A percentile compares a stretch with the other conserved stretches of the same genome.
Evolutionary conservation across 768 basidiomycete genomes (phyloP).

Genomic region (Hygrophorus russula): DNA sequence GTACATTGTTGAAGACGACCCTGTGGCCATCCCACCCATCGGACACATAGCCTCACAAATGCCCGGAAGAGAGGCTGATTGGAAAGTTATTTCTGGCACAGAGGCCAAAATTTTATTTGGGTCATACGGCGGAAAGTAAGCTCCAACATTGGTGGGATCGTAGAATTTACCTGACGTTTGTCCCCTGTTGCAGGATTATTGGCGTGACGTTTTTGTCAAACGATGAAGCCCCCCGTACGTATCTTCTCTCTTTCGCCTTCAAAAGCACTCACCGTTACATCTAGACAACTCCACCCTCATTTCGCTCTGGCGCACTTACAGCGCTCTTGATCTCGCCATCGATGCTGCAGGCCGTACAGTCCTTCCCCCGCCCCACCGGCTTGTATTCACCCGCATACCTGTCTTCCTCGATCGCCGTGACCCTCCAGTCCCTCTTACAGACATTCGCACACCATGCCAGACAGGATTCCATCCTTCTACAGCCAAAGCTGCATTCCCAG

Average conservation of each 20-base stretch:
- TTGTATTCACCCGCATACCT: slow-evolving; percentile 62
- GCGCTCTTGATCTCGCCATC: slow-evolving; percentile 41
- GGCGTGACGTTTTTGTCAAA: slow-evolving; percentile 62
- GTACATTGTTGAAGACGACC: slow-evolving; percentile 64
- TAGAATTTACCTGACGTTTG: slow-evolving; percentile 2
- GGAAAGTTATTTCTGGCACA: slow-evolving; percentile 44
- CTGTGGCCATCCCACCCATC: slow-evolving; percentile 46
- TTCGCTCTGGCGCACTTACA: slow-evolving; percentile 69
- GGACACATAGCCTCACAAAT: slow-evolving; percentile 38
- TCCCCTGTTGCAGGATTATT: slow-evolving; percentile 33
- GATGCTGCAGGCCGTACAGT: slow-evolving; percentile 32
- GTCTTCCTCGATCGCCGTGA: slow-evolving; percentile 41
- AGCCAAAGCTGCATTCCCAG: slow-evolving; percentile 66
- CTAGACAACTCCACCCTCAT: slow-evolving; percentile 63
- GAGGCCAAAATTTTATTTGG: slow-evolving; percentile 42
- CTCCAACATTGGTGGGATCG: not conserved
- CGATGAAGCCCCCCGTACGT: slow-evolving; percentile 40
- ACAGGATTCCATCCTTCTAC: slow-evolving; percentile 63
- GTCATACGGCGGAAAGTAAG: slow-evolving; percentile 40
- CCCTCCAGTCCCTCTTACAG: too few species aligned
- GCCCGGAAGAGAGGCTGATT: slow-evolving; percentile 28
- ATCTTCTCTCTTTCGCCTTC: slow-evolving; percentile 1
- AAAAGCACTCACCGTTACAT: slow-evolving; percentile 2
- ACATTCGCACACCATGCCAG: slow-evolving; percentile 28
- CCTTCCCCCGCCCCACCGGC: slow-evolving; percentile 57